These are phyloP conservation scores for Sistotremastrum suecicum DNA, from an alignment of 768 basidiomycete genomes.

Conservation along the genomic window DNA sequence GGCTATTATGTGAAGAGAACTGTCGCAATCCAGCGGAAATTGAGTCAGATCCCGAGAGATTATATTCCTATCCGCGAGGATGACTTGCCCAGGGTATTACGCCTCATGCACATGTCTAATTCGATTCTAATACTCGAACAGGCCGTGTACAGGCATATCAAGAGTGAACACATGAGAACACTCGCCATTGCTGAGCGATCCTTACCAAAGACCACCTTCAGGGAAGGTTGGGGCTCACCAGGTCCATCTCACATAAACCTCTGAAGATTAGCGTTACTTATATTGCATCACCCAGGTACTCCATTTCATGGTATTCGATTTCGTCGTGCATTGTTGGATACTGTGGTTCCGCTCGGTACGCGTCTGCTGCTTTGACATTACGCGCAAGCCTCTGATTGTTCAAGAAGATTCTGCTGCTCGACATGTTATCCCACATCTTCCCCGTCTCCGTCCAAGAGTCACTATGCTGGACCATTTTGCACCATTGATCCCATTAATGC, in stretches of 20 bases:
- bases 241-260: conserved; percentile 23
- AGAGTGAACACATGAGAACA: conserved; percentile 62
- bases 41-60: conserved; percentile 54
- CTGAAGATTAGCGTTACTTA: neutral
- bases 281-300: conserved; percentile 27
- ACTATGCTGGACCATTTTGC: conserved; percentile 75
- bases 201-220: conserved; percentile 47
- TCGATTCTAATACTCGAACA: conserved; percentile 14
- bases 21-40: conserved; percentile 45
- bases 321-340: conserved; percentile 55
- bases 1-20: conserved; percentile 55
- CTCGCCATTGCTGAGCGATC: conserved; percentile 61
- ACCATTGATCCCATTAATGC: conserved; percentile 51
- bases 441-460: conserved; percentile 51
- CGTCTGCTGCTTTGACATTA: conserved; percentile 1
- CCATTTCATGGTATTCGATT: conserved; percentile 48
- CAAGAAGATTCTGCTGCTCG: conserved; percentile 52
- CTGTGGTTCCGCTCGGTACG: conserved; percentile 56
- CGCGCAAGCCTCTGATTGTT: neutral
- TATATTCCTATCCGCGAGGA: conserved; percentile 34
- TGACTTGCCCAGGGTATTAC: conserved; percentile 47
- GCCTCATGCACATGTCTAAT: neutral
- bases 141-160: conserved; percentile 53
- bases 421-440: conserved; percentile 58
- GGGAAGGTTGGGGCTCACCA: conserved; percentile 66